These are phyloP conservation scores for Gossypium ekmanianum DNA, from an alignment of 345 rosid species.

Conservation along the genomic window DNA sequence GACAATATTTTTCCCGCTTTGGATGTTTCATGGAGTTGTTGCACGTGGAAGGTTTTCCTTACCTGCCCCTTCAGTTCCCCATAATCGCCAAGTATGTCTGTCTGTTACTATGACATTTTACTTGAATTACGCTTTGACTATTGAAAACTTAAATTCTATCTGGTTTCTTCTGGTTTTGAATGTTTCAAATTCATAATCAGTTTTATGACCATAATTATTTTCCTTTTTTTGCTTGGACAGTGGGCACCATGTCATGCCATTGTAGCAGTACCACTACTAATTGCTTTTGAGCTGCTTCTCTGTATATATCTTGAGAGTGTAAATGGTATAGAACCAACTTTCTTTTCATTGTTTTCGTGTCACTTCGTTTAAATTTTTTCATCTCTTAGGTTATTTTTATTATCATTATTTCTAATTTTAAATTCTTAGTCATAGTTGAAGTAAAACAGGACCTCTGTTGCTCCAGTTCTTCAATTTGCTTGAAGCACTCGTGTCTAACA, in stretches of 20 bases:
- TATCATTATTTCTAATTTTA: not conserved
- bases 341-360: slow-evolving; percentile 7
- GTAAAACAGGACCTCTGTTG: not conserved
- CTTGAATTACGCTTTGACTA: slow-evolving; percentile 5
- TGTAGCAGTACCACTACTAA: slow-evolving; percentile 84
- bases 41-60: slow-evolving; percentile 94
- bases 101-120: slow-evolving; percentile 7
- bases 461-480: not conserved
- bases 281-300: slow-evolving; percentile 93
- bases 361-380: slow-evolving; percentile 24
- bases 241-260: slow-evolving; percentile 99
- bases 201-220: slow-evolving; percentile 9
- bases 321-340: slow-evolving; percentile 26
- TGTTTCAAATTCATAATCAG: slow-evolving; percentile 14
- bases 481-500: not conserved
- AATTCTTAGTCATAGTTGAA: not conserved
- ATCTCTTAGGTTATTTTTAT: not conserved
- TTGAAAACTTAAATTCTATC: not conserved
- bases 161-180: not conserved
- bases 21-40: slow-evolving; percentile 92
- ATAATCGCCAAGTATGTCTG: slow-evolving; percentile 71
- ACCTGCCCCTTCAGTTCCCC: slow-evolving; percentile 94
- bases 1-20: slow-evolving; percentile 75
- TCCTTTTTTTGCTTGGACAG: slow-evolving; percentile 49
- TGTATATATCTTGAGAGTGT: slow-evolving; percentile 89